Percentiles rank a stretch among this genome's conserved stretches.
Evolutionary conservation across 2,329 filamentous ascomycete genomes (phyloP).

Genomic region (Hypoxylon sp.): DNA sequence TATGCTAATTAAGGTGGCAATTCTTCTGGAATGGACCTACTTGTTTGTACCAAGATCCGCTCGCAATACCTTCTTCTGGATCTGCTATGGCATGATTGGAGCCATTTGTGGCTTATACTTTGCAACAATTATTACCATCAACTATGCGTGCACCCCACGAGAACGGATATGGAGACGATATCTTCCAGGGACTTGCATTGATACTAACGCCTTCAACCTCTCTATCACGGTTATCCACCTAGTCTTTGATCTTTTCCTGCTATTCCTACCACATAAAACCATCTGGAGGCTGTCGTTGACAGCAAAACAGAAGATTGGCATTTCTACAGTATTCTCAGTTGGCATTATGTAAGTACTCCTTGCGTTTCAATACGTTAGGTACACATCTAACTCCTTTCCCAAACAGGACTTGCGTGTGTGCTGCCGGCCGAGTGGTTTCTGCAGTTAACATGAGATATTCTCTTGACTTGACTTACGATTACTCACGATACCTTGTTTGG

Average conservation of each 20-base stretch:
- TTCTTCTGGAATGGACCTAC: conserved; percentile 44
- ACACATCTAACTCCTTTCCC: background rate
- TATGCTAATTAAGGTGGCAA: conserved; percentile 36
- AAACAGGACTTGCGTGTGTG: conserved; percentile 4
- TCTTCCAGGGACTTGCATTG: conserved; percentile 36
- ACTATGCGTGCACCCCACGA: conserved; percentile 33
- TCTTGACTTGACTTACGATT: background rate
- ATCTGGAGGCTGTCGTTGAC: conserved; percentile 64
- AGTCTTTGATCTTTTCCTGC: conserved; percentile 61
- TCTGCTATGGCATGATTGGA: conserved; percentile 30
- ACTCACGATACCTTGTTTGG: conserved; percentile 4
- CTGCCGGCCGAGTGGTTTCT: conserved; percentile 5
- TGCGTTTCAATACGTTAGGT: background rate
- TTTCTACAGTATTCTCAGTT: conserved; percentile 46
- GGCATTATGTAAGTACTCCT: conserved; percentile 38
- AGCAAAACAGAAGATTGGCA: conserved; percentile 51
- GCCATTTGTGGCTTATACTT: conserved; percentile 24
- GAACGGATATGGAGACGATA: conserved; percentile 40
- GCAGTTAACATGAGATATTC: background rate
- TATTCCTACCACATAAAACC: conserved; percentile 62
- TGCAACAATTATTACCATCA: conserved; percentile 29
- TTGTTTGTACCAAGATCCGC: conserved; percentile 37
- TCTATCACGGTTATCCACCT: conserved; percentile 35
- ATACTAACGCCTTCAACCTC: conserved; percentile 23
- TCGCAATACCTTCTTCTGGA: conserved; percentile 42